Base-by-base conservation (phyloP, 176 grass and related monocot genomes). In the Elaeis guineensis region DNA sequence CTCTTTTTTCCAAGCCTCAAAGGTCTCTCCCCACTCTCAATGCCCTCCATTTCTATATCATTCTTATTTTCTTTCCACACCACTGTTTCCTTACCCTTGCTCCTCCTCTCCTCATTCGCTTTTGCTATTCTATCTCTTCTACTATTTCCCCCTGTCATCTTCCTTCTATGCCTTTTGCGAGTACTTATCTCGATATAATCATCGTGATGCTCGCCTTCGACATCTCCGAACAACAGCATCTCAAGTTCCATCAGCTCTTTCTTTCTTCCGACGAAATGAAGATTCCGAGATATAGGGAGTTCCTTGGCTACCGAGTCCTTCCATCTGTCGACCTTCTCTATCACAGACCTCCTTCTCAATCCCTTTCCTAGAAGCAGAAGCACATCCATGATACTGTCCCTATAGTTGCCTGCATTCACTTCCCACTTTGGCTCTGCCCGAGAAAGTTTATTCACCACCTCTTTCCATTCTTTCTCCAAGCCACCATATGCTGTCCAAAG, bases 401-500 rank as follows among this genome's bases (percentile, higher is more conserved):
- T 56, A 9, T 75, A 71, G 53, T 78, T 77, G 2, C n/a, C 55
- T 16, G 22, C 14, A 30, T 51, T 55, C n/a, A 57, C 26, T 50
- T 78, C 80, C 2, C 87, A 64, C 3, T 59, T 63, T 12, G 66
- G 22, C 17, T 73, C 62, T 1, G 75, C 58, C 8, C 50, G 17
- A 5, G 8, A 68, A 21, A 93, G 69, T 5, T 50, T 69, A 17
- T 69, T 50, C 18, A 87, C 61, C 9, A 32, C 74, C 23, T 29
- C 57, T 61, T 35, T 72, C 83, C 80, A 87, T 5, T 78, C 69
- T 16, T 2, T 16, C 83, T 80, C 80, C 1, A 0, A 21, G 19
- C 83, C 83, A 8, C 55, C 83, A 18, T 72, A 92, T 3, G 9
- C 11, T 44, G 1, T 78, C 89, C 66, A 84, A 4, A 86, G 75